Base-by-base conservation (phyloP, 83 land plant species). In the Diphasiastrum complanatum region DNA sequence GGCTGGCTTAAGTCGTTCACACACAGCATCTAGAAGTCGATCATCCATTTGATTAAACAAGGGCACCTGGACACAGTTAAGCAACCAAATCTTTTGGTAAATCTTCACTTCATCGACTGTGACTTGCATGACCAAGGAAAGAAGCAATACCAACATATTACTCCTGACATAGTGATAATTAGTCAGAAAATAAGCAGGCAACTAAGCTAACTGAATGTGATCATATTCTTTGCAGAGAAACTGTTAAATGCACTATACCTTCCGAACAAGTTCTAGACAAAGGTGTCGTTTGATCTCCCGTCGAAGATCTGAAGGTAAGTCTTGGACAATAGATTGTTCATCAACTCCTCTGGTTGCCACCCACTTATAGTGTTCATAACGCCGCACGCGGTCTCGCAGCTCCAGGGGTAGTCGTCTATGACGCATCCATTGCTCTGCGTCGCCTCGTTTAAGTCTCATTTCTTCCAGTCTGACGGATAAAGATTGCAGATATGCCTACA, bases 361-460 rank as follows among this genome's bases (percentile, higher is more conserved):
- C 74, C 74, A 63, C 61, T 70, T 70, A 30, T 70, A 70, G 51
- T 70, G 69, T 40, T 64, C 69, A 47, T 64, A 70, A 25, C 74
- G 74, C 6, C 69, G 69, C 0, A 70, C 74, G 0, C 69, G 74
- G 14, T 70, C 61, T 14, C 29, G 37, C 22, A 70, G 30, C 0
- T 52, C 69, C 18, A 37, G 69, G 1, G 74, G 71, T 2, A 70
- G 51, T 30, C 63, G 70, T 18, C 73, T 53, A 36, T 70, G 73
- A 6, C 18, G 57, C 73, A 70, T 70, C 73, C 73, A 70, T 33
- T 53, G 73, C 50, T 70, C 73, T 30, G 73, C 49, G 66, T 70
- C 73, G 20, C 73, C 69, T 2, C 73, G 58, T 11, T 70, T 70
- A 30, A 70, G 54, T 45, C 73, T 64, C 73, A 70, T 70, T 53